Evolutionary conservation across 2,329 filamentous ascomycete species (phyloP).

Genomic region (Cryphonectria radicalis): DNA sequence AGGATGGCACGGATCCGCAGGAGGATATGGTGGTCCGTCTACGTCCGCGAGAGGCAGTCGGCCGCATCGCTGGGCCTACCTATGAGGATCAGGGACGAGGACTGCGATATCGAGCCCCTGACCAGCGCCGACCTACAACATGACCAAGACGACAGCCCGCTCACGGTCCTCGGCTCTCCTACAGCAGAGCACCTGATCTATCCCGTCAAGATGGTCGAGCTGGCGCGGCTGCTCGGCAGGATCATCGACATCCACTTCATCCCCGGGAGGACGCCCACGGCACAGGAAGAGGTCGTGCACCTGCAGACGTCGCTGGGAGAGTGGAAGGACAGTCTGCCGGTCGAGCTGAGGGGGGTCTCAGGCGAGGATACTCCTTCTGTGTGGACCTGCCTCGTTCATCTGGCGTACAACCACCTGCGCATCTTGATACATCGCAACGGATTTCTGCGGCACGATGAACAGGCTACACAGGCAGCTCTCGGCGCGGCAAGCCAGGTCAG

Average conservation of each 20-base stretch:
- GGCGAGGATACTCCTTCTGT: slow-evolving; percentile 42
- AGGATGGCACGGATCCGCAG: slow-evolving; percentile 32
- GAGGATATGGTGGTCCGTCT: slow-evolving; percentile 8
- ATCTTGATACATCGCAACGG: slow-evolving; percentile 43
- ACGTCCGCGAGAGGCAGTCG: slow-evolving; percentile 45
- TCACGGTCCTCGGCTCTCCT: slow-evolving; percentile 38
- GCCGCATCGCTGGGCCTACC: slow-evolving; percentile 43
- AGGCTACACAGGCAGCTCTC: slow-evolving; percentile 38
- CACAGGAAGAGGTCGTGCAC: slow-evolving; percentile 35
- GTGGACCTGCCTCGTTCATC: slow-evolving; percentile 43
- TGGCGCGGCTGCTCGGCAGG: slow-evolving; percentile 39
- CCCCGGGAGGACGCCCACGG: slow-evolving; percentile 39
- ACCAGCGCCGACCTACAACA: slow-evolving; percentile 39
- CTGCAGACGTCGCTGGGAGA: slow-evolving; percentile 39
- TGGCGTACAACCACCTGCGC: slow-evolving; percentile 44
- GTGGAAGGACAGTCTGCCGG: slow-evolving; percentile 42
- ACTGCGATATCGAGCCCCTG: slow-evolving; percentile 45
- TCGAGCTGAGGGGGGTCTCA: slow-evolving; percentile 36
- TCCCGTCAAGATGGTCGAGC: slow-evolving; percentile 45
- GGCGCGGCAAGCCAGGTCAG: slow-evolving; percentile 42
- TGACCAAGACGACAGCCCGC: slow-evolving; percentile 33
- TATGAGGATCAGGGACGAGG: slow-evolving; percentile 44
- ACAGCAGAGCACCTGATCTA: slow-evolving; percentile 42
- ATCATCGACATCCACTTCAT: slow-evolving; percentile 44
- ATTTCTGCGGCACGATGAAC: slow-evolving; percentile 38